Conservation (phyloP, 139 green algal genomes). For the Chlorella sp. region DNA sequence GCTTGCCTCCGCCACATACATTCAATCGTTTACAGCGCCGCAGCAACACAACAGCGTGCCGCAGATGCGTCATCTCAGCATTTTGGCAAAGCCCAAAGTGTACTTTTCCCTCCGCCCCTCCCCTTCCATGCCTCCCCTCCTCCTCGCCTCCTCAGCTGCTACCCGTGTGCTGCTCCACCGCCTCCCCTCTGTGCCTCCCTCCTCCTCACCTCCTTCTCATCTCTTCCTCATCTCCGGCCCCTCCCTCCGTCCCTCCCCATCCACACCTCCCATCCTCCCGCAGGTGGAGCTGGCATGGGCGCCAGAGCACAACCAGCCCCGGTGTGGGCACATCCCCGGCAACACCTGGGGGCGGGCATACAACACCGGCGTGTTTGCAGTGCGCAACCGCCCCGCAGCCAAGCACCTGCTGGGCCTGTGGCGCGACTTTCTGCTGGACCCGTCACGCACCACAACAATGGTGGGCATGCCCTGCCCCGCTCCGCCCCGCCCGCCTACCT, state of each 20-base stretch:
- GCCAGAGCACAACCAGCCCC: conserved; percentile 3
- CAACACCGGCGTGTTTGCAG: conserved; percentile 40
- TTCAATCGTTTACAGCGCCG: too few species aligned
- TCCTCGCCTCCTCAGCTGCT: neutral
- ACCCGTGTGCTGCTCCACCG: too few species aligned
- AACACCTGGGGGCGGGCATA: conserved; percentile 37
- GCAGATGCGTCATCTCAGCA: too few species aligned
- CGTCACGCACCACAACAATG: neutral
- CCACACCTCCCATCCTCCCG: too few species aligned
- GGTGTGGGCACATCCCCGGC: conserved; percentile 39
- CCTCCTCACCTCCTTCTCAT: too few species aligned
- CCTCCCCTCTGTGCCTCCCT: too few species aligned
- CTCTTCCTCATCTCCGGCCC: neutral
- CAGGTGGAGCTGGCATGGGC: neutral
- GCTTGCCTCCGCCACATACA: too few species aligned
- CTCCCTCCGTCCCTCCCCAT: neutral
- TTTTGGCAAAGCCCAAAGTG: too few species aligned
- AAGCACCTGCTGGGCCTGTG: neutral
- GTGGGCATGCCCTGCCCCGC: neutral
- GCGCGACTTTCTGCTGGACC: neutral
- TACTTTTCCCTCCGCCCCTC: too few species aligned
- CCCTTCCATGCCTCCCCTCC: too few species aligned
- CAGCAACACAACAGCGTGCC: too few species aligned
- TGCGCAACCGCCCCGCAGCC: conserved; percentile 27
- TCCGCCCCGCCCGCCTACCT: neutral